Evolutionary conservation across 148 eudicot genomes (phyloP).

Genomic region (Suaeda aralocaspica): DNA sequence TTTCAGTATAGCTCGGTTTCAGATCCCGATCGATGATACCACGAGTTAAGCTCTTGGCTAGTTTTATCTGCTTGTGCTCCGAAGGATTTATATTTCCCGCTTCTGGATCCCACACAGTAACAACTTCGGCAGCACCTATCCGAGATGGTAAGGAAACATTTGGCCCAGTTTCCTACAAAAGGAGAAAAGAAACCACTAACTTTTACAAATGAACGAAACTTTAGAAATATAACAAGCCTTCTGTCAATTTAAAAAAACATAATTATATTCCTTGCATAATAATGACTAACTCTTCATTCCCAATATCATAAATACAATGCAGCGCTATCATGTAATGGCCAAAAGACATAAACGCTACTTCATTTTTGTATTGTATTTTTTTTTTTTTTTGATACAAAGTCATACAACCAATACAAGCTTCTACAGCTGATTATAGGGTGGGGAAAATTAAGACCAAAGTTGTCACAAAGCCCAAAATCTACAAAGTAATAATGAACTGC

Average conservation of each 20-base stretch:
- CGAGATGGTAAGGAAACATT: conserved; percentile 82
- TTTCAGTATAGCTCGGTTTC: conserved; percentile 86
- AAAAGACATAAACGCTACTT: not conserved
- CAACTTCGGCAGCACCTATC: conserved; percentile 84
- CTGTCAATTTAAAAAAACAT: not conserved
- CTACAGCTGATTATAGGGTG: not conserved
- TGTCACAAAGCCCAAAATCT: too few relatives aligned
- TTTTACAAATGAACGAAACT: too few relatives aligned
- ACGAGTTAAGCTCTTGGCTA: conserved; percentile 87
- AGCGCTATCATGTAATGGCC: not conserved
- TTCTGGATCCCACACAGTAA: conserved; percentile 95
- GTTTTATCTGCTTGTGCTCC: conserved; percentile 95
- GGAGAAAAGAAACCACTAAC: too few relatives aligned
- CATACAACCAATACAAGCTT: not conserved
- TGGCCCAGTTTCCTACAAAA: conserved; percentile 80
- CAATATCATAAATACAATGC: not conserved
- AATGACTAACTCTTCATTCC: not conserved
- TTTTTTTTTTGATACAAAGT: too few relatives aligned
- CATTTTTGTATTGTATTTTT: too few relatives aligned
- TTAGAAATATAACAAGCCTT: too few relatives aligned
- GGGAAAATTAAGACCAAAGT: not conserved
- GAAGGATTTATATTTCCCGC: conserved; percentile 91
- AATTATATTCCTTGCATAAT: not conserved
- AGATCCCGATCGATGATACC: conserved; percentile 96
- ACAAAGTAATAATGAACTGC: too few relatives aligned